phyloP scores from a whole-genome alignment of 768 basidiomycete genomes.

The Tulasnella sp. region DNA sequence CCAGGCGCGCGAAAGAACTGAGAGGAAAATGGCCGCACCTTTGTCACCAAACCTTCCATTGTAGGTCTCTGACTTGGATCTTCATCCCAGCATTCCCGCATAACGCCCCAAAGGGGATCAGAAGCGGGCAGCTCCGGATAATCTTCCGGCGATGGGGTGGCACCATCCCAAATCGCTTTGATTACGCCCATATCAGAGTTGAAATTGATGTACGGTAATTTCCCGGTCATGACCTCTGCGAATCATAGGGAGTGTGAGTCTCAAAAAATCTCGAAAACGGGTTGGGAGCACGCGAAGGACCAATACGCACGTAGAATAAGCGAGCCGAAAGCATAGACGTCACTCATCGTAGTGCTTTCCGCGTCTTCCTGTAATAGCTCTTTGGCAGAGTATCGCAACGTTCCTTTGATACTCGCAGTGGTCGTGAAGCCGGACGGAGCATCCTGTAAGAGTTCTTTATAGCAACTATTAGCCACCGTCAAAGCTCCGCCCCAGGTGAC shows the following conservation, averaged over 20 bases:
- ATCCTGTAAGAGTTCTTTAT: not conserved
- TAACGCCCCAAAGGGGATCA: not conserved
- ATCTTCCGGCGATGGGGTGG: not conserved
- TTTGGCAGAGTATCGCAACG: not conserved
- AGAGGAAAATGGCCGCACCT: not conserved
- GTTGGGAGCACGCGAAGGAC: not conserved
- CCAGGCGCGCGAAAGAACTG: not conserved
- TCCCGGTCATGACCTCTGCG: conserved; percentile 12
- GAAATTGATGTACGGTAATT: not conserved
- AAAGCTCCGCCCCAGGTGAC: not conserved
- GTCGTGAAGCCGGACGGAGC: not conserved
- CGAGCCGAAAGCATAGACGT: conserved; percentile 7
- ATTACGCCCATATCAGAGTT: not conserved
- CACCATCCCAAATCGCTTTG: not conserved
- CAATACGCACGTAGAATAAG: not conserved
- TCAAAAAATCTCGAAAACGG: not conserved
- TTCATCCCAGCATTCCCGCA: conserved; percentile 3
- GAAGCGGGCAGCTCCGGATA: not conserved
- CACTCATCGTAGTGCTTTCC: not conserved
- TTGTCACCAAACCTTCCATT: not conserved
- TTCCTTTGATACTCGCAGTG: not conserved
- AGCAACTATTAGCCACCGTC: not conserved
- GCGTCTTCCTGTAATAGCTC: conserved; percentile 4
- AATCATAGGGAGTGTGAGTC: not conserved
- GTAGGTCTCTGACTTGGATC: not conserved